Percentiles rank a stretch among this genome's conserved stretches.
phyloP scores from a whole-genome alignment of 768 basidiomycete genomes.

The Leccinum incarnatum region DNA sequence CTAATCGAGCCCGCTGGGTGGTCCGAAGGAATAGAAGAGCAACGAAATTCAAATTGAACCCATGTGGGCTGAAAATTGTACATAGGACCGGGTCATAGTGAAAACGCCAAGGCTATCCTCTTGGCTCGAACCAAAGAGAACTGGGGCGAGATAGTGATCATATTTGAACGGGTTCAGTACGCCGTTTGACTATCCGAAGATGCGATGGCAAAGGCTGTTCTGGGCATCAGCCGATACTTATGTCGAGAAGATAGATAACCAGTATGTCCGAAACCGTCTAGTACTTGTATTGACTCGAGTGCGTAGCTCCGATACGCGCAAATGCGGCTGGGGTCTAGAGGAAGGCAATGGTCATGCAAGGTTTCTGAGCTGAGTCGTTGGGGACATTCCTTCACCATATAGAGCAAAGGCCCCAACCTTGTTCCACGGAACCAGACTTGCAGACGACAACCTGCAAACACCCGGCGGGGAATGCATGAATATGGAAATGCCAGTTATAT shows the following conservation, averaged over 20 bases:
- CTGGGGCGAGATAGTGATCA: not conserved
- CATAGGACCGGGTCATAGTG: not conserved
- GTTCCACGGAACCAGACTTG: slow-evolving; percentile 1
- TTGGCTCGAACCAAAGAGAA: not conserved
- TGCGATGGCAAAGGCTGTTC: not conserved
- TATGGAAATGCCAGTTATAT: slow-evolving; percentile 1
- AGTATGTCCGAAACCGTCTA: not conserved
- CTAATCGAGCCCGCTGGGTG: not conserved
- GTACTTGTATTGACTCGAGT: slow-evolving; percentile 2
- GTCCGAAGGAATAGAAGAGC: slow-evolving; percentile 1
- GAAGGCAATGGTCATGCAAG: slow-evolving; percentile 3
- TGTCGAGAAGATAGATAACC: slow-evolving; percentile 1
- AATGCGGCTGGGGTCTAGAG: not conserved
- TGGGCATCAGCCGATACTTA: not conserved
- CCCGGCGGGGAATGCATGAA: not conserved
- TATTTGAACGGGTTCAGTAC: not conserved
- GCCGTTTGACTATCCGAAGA: slow-evolving; percentile 5
- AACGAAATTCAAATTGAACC: slow-evolving; percentile 10
- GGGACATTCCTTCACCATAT: slow-evolving; percentile 7
- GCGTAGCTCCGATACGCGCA: not conserved
- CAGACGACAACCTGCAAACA: not conserved
- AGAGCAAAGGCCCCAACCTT: not conserved
- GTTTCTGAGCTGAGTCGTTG: not conserved
- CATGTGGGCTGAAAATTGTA: not conserved
- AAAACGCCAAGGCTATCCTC: not conserved